phyloP scores from a whole-genome alignment of 2,329 filamentous ascomycete species.

The Neofusicoccum ribis region DNA sequence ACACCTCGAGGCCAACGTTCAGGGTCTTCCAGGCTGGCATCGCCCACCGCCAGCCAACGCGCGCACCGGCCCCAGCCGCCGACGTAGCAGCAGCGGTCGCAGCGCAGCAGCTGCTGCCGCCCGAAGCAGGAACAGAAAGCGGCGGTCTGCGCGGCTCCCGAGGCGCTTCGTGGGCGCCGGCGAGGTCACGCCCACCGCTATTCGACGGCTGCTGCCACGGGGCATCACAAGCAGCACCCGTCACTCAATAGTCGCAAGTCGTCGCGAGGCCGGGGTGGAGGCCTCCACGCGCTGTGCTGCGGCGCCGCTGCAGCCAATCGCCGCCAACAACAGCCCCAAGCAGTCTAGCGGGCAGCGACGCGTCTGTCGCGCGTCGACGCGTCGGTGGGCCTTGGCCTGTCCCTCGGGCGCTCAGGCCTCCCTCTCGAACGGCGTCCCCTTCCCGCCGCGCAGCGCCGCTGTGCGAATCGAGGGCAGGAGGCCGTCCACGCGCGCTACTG shows the following conservation, averaged over 20 bases:
- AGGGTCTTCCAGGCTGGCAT: background rate
- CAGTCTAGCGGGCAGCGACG: too few relatives aligned
- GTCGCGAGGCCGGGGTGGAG: too few relatives aligned
- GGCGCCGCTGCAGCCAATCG: background rate
- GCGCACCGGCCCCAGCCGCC: background rate
- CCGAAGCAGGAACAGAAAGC: conserved; percentile 14
- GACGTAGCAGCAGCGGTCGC: background rate
- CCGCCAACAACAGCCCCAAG: background rate
- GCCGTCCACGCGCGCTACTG: background rate
- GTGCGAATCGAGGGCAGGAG: too few relatives aligned
- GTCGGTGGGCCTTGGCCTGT: too few relatives aligned
- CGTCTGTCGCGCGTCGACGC: too few relatives aligned
- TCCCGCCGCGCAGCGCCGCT: background rate
- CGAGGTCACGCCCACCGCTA: background rate
- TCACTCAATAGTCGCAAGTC: too few relatives aligned
- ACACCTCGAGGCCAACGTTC: background rate
- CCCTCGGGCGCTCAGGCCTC: too few relatives aligned
- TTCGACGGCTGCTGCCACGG: too few relatives aligned
- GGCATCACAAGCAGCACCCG: too few relatives aligned
- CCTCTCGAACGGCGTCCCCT: too few relatives aligned
- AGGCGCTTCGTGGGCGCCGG: background rate
- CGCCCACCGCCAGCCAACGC: background rate
- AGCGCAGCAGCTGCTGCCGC: background rate
- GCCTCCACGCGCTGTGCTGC: background rate
- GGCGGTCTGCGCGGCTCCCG: conserved; percentile 1